Base-by-base conservation (phyloP, 139 green algal species). In the Auxenochlorella pyrenoidosa region DNA sequence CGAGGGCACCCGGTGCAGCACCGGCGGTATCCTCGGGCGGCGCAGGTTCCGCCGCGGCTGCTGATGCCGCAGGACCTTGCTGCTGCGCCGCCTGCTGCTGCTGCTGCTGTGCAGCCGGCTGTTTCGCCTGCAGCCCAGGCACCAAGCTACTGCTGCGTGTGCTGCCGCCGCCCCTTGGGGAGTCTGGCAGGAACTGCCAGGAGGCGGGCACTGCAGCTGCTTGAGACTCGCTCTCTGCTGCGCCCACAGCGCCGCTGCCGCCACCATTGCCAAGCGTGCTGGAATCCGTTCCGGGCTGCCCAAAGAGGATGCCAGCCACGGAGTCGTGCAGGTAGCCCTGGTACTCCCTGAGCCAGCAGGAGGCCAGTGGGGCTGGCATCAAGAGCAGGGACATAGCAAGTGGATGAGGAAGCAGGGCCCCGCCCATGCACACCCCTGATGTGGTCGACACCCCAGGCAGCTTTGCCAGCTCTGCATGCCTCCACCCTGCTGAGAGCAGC, bases 251-350 rank as follows among this genome's bases (percentile, higher is more conserved):
- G 34, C 36, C 22, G 71, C 71, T 44, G 71, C 71, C 36, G 26
- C 16, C 38, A 58, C 38, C 65, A 34, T 65, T 47, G 5, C 32
- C 40, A 32, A n/a, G 28, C 24, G 43, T 30, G 30, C 43, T 1
- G 6, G 34, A 30, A 3, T 3, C 43, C 38, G 38, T 34, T 38
- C 36, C 58, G 10, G 58, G n/a, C 36, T 84, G 51, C 10, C 84
- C 84, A 77, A 60, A 83, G 4, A 88, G 70, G 54, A 92, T 84
- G 38, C 54, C 83, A 5, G 63, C 83, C 2, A 79, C 73, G 2
- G 87, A 78, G 18, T 92, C 84, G 5, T 87, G 82, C 65, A 96
- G 89, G 80, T 94, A 92, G 82, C 92, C 88, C 75, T 96, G 91
- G 87, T 96, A 96, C 28, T 88, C 82, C 72, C 88, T 93, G 90